Evolutionary conservation across 352 stramenopile species (phyloP).

Genomic region (Pythium chondricola): DNA sequence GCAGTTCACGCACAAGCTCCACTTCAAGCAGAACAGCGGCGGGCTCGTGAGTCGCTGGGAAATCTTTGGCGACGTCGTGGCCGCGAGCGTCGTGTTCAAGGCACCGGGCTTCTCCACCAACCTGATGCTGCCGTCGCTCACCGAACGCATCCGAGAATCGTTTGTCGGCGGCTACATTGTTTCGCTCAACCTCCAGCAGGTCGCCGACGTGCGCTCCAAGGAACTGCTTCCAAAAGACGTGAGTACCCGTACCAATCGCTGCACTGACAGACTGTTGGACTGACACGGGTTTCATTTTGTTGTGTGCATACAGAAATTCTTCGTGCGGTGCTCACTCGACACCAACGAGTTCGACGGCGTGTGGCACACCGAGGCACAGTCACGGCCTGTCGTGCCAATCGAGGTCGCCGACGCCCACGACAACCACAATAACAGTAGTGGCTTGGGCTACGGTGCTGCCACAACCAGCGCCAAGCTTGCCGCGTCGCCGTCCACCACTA

Average conservation of each 20-base stretch:
- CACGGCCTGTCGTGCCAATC: constrained; percentile 34
- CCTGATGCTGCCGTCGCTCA: constrained; percentile 69
- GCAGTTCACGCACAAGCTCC: constrained; percentile 81
- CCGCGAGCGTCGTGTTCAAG: constrained; percentile 85
- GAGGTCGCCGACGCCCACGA: constrained; percentile 20
- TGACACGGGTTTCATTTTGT: not conserved
- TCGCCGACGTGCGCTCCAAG: constrained; percentile 54
- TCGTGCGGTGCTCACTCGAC: constrained; percentile 78
- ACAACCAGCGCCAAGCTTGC: not conserved
- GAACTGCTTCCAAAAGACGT: constrained; percentile 54
- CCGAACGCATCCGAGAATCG: constrained; percentile 77
- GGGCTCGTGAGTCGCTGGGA: constrained; percentile 69
- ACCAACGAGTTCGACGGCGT: constrained; percentile 81
- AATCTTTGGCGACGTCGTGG: constrained; percentile 81
- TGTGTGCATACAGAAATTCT: constrained; percentile 42
- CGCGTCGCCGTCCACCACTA: constrained; percentile 10
- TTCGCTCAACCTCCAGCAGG: constrained; percentile 51
- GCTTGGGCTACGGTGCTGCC: constrained; percentile 12
- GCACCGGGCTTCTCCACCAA: constrained; percentile 68
- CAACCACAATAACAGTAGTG: constrained; percentile 6
- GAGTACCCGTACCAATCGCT: too few species aligned
- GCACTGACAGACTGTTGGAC: too few species aligned
- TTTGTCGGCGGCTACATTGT: constrained; percentile 80
- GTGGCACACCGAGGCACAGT: constrained; percentile 82
- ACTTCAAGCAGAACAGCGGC: constrained; percentile 57